A percentile compares a stretch with the other conserved stretches of the same genome.
These are phyloP conservation scores for Rhododendron molle DNA, from an alignment of 148 eudicot genomes.

Conservation along the genomic window DNA sequence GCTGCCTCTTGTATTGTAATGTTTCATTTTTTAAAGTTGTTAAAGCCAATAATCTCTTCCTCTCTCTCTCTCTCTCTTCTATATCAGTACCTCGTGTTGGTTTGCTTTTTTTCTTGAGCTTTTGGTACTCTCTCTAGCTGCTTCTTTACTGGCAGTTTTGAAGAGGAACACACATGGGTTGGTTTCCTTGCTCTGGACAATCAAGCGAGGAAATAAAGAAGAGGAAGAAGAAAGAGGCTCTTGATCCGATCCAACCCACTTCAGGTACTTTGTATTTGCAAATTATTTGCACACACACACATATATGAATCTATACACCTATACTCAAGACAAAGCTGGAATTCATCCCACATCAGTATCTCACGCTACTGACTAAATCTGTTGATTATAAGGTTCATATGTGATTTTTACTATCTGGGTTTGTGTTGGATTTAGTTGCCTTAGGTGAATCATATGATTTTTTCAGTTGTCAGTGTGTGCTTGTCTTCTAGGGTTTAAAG, in stretches of 20 bases:
- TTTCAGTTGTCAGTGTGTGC: not conserved
- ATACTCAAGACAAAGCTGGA: not conserved
- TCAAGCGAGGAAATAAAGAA: conserved; percentile 22
- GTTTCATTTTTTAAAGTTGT: not conserved
- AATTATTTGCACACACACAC: not conserved
- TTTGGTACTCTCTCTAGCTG: not conserved
- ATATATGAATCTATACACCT: not conserved
- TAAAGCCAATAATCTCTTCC: conserved; percentile 5
- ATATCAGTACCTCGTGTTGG: not conserved
- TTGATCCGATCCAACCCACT: conserved; percentile 28
- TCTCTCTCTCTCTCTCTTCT: not conserved
- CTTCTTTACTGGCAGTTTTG: not conserved
- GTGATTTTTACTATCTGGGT: not conserved
- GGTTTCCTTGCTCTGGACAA: conserved; percentile 47
- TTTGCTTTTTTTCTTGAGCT: not conserved
- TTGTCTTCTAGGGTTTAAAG: not conserved
- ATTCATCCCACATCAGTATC: not conserved
- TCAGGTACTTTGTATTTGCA: conserved; percentile 15
- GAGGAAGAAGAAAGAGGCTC: conserved; percentile 32
- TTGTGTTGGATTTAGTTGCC: not conserved
- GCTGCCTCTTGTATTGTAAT: too few species aligned
- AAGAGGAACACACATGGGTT: conserved; percentile 30
- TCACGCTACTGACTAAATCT: not conserved
- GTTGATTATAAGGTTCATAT: not conserved
- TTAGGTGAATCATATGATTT: not conserved